A percentile compares a stretch with the other conserved stretches of the same genome.
These are phyloP conservation scores for Carpinus fangiana DNA, from an alignment of 306 rosid species.

Conservation along the genomic window DNA sequence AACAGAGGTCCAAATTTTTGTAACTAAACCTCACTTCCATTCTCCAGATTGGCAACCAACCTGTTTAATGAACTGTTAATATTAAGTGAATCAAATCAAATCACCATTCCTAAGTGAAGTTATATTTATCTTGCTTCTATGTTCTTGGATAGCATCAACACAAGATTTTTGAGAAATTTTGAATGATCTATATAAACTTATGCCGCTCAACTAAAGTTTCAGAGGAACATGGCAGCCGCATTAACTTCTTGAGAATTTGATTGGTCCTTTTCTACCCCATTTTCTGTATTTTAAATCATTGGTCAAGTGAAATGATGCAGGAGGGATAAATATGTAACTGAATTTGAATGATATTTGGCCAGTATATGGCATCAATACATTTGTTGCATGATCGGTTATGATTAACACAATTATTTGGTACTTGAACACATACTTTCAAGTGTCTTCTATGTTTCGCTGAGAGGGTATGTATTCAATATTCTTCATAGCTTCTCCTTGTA, in stretches of 20 bases:
- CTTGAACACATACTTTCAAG: conserved; percentile 2
- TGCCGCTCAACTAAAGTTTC: neutral
- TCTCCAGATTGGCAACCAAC: neutral
- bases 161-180: neutral
- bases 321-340: neutral
- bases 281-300: neutral
- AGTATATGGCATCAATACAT: neutral
- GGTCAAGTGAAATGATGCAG: neutral
- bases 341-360: neutral
- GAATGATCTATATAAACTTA: neutral
- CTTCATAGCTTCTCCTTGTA: conserved; percentile 24
- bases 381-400: conserved; percentile 12
- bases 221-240: no score
- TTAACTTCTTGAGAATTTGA: neutral
- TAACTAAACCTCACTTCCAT: neutral
- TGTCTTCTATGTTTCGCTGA: conserved; percentile 18
- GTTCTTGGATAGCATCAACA: neutral
- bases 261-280: neutral
- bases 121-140: no score
- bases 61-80: neutral
- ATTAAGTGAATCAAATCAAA: neutral
- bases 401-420: neutral
- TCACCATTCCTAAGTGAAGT: neutral
- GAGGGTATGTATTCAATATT: conserved; percentile 5
- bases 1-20: no score